Percentiles rank a stretch among this genome's conserved stretches.
Evolutionary conservation across 2,329 filamentous ascomycete species (phyloP).

Genomic region (Penicillium thymicola): DNA sequence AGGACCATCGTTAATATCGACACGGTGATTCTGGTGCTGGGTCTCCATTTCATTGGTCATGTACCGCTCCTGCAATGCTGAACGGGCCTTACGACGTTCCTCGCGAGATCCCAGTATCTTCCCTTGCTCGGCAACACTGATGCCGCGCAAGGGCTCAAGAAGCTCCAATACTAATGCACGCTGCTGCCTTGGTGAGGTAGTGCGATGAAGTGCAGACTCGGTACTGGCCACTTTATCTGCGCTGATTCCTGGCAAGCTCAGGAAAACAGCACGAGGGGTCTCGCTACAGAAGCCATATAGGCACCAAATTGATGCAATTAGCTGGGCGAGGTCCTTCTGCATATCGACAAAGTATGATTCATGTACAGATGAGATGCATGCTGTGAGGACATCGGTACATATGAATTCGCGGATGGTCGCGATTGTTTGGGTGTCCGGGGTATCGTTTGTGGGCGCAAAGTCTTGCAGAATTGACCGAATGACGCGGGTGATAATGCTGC

Average conservation of each 20-base stretch:
- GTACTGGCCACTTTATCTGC: slow-evolving; percentile 64
- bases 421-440: slow-evolving; percentile 50
- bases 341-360: slow-evolving; percentile 96
- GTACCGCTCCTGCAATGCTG: slow-evolving; percentile 42
- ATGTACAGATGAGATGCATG: slow-evolving; percentile 84
- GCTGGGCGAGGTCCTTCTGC: slow-evolving; percentile 82
- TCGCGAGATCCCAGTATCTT: slow-evolving; percentile 58
- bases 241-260: slow-evolving; percentile 74
- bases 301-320: slow-evolving; percentile 82
- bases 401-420: slow-evolving; percentile 83
- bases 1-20: slow-evolving; percentile 46
- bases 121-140: slow-evolving; percentile 90
- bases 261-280: slow-evolving; percentile 72
- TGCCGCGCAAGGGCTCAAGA: slow-evolving; percentile 79
- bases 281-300: slow-evolving; percentile 67
- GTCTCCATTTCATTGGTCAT: slow-evolving; percentile 46
- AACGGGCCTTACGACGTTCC: slow-evolving; percentile 43
- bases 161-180: slow-evolving; percentile 78
- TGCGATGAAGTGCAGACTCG: slow-evolving; percentile 55
- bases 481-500: slow-evolving; percentile 79
- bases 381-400: slow-evolving; percentile 80
- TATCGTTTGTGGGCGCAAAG: slow-evolving; percentile 55
- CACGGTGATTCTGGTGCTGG: slow-evolving; percentile 40
- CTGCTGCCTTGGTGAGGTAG: slow-evolving; percentile 68
- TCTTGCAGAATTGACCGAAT: slow-evolving; percentile 80